phyloP scores from a whole-genome alignment of 179 eudicot species.

The Beta macrorhiza region DNA sequence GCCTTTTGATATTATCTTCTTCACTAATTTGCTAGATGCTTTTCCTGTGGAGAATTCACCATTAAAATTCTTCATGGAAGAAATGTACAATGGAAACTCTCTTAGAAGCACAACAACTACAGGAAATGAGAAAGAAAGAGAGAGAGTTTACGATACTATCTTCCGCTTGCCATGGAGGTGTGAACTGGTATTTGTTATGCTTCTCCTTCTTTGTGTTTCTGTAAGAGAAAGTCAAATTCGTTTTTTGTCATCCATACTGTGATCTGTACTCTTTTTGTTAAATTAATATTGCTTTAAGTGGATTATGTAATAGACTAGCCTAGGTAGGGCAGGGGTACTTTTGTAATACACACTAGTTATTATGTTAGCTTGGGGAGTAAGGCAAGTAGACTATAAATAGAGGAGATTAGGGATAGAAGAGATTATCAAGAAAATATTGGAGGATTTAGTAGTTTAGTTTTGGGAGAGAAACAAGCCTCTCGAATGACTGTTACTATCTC shows the following conservation, averaged over 20 bases:
- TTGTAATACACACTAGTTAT: too few relatives aligned
- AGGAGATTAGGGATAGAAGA: too few relatives aligned
- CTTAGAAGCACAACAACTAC: conserved; percentile 71
- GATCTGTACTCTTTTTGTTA: background rate
- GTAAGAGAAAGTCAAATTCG: conserved; percentile 3
- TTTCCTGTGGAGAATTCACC: conserved; percentile 73
- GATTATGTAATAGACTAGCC: too few relatives aligned
- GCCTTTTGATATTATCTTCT: conserved; percentile 11
- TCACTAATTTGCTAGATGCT: conserved; percentile 44
- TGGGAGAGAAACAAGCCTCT: too few relatives aligned
- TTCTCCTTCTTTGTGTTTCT: conserved; percentile 12
- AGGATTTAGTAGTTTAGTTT: too few relatives aligned
- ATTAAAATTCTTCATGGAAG: conserved; percentile 72
- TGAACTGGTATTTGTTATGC: conserved; percentile 68
- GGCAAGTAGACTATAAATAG: too few relatives aligned
- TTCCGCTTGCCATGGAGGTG: conserved; percentile 99
- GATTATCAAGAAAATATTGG: too few relatives aligned
- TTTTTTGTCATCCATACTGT: conserved; percentile 6
- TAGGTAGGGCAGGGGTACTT: too few relatives aligned
- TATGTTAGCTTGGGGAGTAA: too few relatives aligned
- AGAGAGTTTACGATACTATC: conserved; percentile 91
- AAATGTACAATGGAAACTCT: conserved; percentile 77
- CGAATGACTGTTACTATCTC: too few relatives aligned
- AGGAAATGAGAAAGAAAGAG: conserved; percentile 90
- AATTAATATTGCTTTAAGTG: background rate